These are phyloP conservation scores for Acacia crassicarpa DNA, from an alignment of 306 rosid genomes.

Conservation along the genomic window DNA sequence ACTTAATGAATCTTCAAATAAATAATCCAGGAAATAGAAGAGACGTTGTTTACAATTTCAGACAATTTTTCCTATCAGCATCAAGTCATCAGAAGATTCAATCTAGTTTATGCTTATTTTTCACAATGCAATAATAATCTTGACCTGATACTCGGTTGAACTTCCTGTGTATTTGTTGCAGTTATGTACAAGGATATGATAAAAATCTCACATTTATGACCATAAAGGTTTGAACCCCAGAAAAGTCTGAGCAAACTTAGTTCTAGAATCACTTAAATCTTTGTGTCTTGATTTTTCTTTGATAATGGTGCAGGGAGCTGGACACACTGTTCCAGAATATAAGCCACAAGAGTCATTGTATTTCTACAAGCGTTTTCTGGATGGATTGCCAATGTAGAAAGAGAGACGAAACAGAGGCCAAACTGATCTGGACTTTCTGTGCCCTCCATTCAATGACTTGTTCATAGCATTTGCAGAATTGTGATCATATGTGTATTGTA, in stretches of 20 bases:
- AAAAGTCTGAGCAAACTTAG: neutral
- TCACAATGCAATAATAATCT: neutral
- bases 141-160: neutral
- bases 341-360: slow-evolving; percentile 81
- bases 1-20: neutral
- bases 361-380: slow-evolving; percentile 68
- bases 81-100: neutral
- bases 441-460: neutral
- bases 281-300: slow-evolving; percentile 1
- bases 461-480: neutral
- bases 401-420: neutral
- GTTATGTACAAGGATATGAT: slow-evolving; percentile 72
- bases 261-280: neutral
- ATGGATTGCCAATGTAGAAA: slow-evolving; percentile 45
- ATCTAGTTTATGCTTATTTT: neutral
- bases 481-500: neutral
- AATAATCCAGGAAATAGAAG: neutral
- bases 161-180: slow-evolving; percentile 39
- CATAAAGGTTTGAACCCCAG: slow-evolving; percentile 55
- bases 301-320: slow-evolving; percentile 74
- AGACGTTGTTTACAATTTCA: neutral
- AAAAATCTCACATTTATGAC: slow-evolving; percentile 78
- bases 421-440: slow-evolving; percentile 14
- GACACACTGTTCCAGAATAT: slow-evolving; percentile 95
- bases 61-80: neutral